These are phyloP conservation scores for Calocera viscosa DNA, from an alignment of 768 basidiomycete genomes.

Conservation along the genomic window DNA sequence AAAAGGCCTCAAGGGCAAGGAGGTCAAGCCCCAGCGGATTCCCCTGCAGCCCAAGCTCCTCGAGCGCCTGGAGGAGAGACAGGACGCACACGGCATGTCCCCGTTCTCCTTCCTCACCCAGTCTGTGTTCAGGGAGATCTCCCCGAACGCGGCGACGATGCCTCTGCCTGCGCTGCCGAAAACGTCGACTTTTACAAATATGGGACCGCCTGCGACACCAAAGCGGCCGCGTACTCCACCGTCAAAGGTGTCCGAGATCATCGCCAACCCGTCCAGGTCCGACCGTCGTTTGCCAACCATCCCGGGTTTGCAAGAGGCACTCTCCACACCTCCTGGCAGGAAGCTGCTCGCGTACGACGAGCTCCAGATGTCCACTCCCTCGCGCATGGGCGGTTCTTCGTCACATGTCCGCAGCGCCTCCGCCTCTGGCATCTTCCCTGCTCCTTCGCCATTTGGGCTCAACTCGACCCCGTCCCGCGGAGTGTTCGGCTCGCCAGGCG, in stretches of 20 bases:
- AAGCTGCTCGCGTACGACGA: background rate
- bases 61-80: background rate
- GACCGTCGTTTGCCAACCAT: background rate
- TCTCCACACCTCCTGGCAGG: background rate
- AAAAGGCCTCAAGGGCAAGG: background rate
- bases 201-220: background rate
- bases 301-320: background rate
- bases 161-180: background rate
- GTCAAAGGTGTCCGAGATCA: conserved; percentile 5
- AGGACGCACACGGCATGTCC: background rate
- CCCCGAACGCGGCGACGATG: background rate
- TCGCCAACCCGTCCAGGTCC: background rate
- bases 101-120: conserved; percentile 4
- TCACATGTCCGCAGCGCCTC: background rate
- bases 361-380: background rate
- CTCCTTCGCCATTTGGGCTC: background rate
- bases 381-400: background rate
- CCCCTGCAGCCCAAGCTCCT: background rate
- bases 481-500: background rate
- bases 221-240: conserved; percentile 1
- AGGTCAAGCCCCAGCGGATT: background rate
- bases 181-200: background rate
- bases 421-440: conserved; percentile 1
- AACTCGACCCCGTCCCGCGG: conserved; percentile 1
- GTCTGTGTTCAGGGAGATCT: background rate